phyloP scores from a whole-genome alignment of 306 rosid genomes.

The Sophora flavescens region DNA sequence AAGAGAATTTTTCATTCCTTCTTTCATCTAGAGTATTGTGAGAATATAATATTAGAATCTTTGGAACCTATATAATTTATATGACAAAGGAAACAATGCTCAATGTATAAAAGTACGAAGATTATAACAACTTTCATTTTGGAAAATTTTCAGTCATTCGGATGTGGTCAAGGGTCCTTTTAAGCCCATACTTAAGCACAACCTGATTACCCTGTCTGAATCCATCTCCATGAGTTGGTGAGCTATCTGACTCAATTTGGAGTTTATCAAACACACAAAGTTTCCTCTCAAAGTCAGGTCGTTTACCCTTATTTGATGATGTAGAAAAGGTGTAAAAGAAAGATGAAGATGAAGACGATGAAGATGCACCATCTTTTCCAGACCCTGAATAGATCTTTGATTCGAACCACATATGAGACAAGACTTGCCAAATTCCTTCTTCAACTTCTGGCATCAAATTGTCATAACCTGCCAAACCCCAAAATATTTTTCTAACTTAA shows the following conservation, averaged over 20 bases:
- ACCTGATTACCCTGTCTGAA: slow-evolving; percentile 84
- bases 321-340: slow-evolving; percentile 56
- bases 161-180: slow-evolving; percentile 91
- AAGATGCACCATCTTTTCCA: slow-evolving; percentile 57
- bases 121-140: slow-evolving; percentile 44
- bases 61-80: no score
- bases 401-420: slow-evolving; percentile 97
- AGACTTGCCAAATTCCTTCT: slow-evolving; percentile 98
- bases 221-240: slow-evolving; percentile 92
- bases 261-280: slow-evolving; percentile 85
- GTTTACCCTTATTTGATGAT: slow-evolving; percentile 89
- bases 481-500: slow-evolving; percentile 15
- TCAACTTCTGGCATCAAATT: slow-evolving; percentile 92
- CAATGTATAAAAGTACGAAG: slow-evolving; percentile 35
- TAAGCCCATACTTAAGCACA: slow-evolving; percentile 78
- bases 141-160: slow-evolving; percentile 86
- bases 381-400: slow-evolving; percentile 76
- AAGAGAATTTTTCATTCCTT: slow-evolving; percentile 44
- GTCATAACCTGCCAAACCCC: slow-evolving; percentile 72
- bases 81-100: no score
- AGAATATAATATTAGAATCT: slow-evolving; percentile 46
- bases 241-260: slow-evolving; percentile 95
- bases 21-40: slow-evolving; percentile 40
- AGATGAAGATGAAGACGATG: slow-evolving; percentile 54
- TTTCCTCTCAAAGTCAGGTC: slow-evolving; percentile 94